These are phyloP conservation scores for Tubosaeta brunneosetosa DNA, from an alignment of 768 basidiomycete species.

Conservation along the genomic window DNA sequence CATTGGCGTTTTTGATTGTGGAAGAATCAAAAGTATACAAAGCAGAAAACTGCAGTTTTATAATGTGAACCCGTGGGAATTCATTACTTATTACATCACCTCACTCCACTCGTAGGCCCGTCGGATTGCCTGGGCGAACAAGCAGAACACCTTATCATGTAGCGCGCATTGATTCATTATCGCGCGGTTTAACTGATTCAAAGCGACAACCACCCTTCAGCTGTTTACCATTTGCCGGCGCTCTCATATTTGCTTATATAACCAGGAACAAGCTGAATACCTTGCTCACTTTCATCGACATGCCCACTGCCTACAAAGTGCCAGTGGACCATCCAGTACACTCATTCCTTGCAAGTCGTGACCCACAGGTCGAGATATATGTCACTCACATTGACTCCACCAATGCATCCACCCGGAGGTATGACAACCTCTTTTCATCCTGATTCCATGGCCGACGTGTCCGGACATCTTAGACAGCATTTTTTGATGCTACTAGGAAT, in stretches of 20 bases:
- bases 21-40: conserved; percentile 34
- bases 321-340: conserved; percentile 25
- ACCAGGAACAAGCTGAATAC: conserved; percentile 3
- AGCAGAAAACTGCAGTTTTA: neutral
- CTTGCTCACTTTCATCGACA: conserved; percentile 9
- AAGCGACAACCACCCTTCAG: no score
- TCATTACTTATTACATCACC: conserved; percentile 12
- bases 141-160: no score
- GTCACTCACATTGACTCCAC: conserved; percentile 27
- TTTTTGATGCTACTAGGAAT: conserved; percentile 25
- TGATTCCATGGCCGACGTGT: conserved; percentile 7
- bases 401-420: conserved; percentile 21
- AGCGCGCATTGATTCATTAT: no score
- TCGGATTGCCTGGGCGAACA: no score
- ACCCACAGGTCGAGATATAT: conserved; percentile 23
- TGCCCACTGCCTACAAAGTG: conserved; percentile 24
- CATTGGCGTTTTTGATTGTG: conserved; percentile 47
- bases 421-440: conserved; percentile 1
- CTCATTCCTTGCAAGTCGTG: conserved; percentile 16
- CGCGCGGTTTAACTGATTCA: no score
- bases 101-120: no score
- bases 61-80: conserved; percentile 15
- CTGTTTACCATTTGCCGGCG: no score
- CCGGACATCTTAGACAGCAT: conserved; percentile 15
- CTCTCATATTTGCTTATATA: conserved; percentile 15